These are phyloP conservation scores for Trichosanthes cucumerina DNA, from an alignment of 306 rosid genomes.

Conservation along the genomic window DNA sequence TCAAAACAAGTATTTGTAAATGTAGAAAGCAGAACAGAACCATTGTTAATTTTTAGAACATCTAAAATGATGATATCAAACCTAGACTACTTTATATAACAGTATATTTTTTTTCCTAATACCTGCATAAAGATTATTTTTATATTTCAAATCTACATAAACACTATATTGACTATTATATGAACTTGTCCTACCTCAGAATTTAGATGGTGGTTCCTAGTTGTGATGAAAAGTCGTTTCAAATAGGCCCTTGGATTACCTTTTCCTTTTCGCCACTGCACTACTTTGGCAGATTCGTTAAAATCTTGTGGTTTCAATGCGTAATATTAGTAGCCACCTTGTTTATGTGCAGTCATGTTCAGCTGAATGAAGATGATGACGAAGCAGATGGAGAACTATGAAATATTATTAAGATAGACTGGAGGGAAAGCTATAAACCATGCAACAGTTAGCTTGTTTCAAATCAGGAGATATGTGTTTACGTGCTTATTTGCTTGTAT, in stretches of 20 bases:
- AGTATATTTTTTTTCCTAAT: background rate
- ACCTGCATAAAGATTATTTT: background rate
- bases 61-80: background rate
- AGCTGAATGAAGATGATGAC: background rate
- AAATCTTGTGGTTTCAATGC: background rate
- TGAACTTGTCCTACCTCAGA: background rate
- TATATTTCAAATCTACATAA: background rate
- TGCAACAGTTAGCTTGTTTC: background rate
- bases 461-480: background rate
- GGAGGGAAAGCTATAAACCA: background rate
- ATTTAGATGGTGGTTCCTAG: background rate
- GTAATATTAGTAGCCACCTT: background rate
- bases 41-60: background rate
- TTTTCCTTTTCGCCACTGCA: background rate
- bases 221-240: background rate
- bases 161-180: background rate
- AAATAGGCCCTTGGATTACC: background rate
- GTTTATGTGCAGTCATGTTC: background rate
- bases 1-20: background rate
- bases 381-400: constrained; percentile 9
- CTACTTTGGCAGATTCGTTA: background rate
- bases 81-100: background rate
- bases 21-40: background rate
- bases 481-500: background rate
- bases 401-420: background rate